These are phyloP conservation scores for Pseudogymnoascus pannorum DNA, from an alignment of 2,329 filamentous ascomycete genomes.

Conservation along the genomic window DNA sequence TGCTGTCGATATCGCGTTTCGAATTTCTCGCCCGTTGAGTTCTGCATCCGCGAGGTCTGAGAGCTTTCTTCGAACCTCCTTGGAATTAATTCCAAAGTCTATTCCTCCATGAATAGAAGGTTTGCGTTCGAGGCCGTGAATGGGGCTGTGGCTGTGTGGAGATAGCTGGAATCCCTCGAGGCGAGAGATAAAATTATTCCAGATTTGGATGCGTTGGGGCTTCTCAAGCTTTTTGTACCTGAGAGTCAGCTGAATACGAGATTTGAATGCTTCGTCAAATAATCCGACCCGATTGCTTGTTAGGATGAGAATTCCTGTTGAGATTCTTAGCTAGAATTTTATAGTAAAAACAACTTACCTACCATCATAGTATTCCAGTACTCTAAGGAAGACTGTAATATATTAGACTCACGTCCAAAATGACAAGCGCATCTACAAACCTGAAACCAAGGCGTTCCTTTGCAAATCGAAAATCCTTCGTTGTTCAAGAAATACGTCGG, in stretches of 20 bases:
- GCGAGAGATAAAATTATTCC: constrained; percentile 23
- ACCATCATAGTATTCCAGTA: constrained; percentile 27
- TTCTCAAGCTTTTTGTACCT: constrained; percentile 12
- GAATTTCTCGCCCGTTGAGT: constrained; percentile 28
- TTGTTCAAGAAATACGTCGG: constrained; percentile 12
- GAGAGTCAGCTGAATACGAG: constrained; percentile 21
- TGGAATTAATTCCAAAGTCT: too few species aligned
- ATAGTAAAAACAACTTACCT: too few species aligned
- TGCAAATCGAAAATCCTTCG: constrained; percentile 22
- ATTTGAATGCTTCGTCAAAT: constrained; percentile 24
- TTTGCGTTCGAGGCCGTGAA: too few species aligned
- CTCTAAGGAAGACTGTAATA: constrained; percentile 28
- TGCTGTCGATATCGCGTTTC: constrained; percentile 27
- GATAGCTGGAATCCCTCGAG: constrained; percentile 10
- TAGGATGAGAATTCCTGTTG: constrained; percentile 28
- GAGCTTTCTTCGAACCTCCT: too few species aligned
- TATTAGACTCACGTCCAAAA: neutral
- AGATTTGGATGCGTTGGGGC: constrained; percentile 16
- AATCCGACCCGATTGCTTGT: constrained; percentile 25
- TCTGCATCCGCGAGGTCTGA: neutral
- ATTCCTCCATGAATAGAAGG: too few species aligned
- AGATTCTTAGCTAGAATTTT: too few species aligned
- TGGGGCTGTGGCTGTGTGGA: too few species aligned
- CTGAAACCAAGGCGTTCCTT: constrained; percentile 31
- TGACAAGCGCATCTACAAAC: neutral